Conservation (phyloP, 768 basidiomycete species). For the Hericium coralloides region DNA sequence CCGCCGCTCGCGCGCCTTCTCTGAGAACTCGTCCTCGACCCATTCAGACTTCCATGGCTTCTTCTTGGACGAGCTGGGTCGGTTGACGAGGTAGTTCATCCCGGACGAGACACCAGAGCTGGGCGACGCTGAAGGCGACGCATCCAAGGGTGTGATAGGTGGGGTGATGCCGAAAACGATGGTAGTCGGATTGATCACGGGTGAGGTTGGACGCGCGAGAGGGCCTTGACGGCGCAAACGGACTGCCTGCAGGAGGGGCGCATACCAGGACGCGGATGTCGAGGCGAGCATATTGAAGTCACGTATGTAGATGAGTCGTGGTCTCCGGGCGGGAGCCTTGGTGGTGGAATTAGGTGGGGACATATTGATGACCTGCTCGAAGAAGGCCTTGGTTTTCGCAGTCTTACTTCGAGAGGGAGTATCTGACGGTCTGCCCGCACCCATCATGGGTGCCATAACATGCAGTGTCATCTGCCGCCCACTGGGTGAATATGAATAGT, state of each 20-base stretch:
- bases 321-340: conserved; percentile 25
- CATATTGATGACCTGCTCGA: conserved; percentile 70
- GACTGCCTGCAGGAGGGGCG: conserved; percentile 71
- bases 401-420: conserved; percentile 2
- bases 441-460: conserved; percentile 26
- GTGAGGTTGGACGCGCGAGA: conserved; percentile 48
- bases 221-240: conserved; percentile 63
- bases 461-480: conserved; percentile 41
- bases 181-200: conserved; percentile 59
- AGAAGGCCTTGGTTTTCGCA: conserved; percentile 56
- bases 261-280: conserved; percentile 72
- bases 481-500: conserved; percentile 30
- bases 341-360: conserved; percentile 20
- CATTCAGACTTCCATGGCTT: conserved; percentile 41
- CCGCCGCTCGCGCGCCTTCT: conserved; percentile 61
- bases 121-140: conserved; percentile 19
- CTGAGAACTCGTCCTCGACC: conserved; percentile 58
- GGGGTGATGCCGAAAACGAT: conserved; percentile 89
- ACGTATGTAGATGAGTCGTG: conserved; percentile 77
- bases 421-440: conserved; percentile 15
- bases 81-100: conserved; percentile 38
- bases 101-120: conserved; percentile 23
- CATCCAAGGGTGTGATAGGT: conserved; percentile 44
- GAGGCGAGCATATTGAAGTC: conserved; percentile 72
- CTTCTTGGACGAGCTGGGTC: conserved; percentile 24